Base-by-base conservation (phyloP, 2,329 filamentous ascomycete genomes). In the Tolypocladium paradoxum region DNA sequence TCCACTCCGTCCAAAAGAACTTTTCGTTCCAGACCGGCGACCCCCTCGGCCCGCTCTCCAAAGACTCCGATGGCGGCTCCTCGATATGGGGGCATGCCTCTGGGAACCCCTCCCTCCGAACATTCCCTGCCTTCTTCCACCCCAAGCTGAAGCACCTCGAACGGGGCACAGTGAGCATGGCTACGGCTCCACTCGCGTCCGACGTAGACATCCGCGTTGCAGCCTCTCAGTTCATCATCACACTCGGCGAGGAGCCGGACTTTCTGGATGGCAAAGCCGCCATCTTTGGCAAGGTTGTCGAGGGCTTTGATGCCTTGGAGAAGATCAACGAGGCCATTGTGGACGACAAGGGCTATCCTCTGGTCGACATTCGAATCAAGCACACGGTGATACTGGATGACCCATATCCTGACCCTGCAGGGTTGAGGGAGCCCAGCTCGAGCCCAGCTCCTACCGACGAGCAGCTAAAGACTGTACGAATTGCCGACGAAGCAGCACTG, bases 1-100 rank as follows among this genome's bases (percentile, higher is more conserved):
- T 97, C 52, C 89, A 96, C 73, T 90, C 86, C 60, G 82, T 99
- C 37, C 93, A 96, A 67, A 93, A 92, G 68, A 84, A 90, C 71
- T 97, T 96, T 72, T 95, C 91, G 56, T 96, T 96, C 71, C 92
- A 97, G 71, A 95, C 89, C 34, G 92, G 92, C 67, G 93, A 97
- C 65, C 92, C 92, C 14, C 84, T 97, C 51, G 92, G 93, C 14
- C 92, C 91, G 14, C 82, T 87, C 54, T 88, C 90, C 16, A 75
- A 82, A 61, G 83, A 90, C 48, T 96, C 91, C 62, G 90, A 97
- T 80, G 92, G 92, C 60, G 92, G 93, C 59, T 87, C 85, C 48
- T 95, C 90, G 45, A 90, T 97, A 74, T 97, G 92, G 92, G 90
- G 90, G 43, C 69, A 90, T 52, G 68, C 95, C 29, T 82, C 88